Percentiles rank a stretch among this genome's conserved stretches.
Conservation (phyloP, 2,329 filamentous ascomycete genomes). For the Aspergillus japonicus region DNA sequence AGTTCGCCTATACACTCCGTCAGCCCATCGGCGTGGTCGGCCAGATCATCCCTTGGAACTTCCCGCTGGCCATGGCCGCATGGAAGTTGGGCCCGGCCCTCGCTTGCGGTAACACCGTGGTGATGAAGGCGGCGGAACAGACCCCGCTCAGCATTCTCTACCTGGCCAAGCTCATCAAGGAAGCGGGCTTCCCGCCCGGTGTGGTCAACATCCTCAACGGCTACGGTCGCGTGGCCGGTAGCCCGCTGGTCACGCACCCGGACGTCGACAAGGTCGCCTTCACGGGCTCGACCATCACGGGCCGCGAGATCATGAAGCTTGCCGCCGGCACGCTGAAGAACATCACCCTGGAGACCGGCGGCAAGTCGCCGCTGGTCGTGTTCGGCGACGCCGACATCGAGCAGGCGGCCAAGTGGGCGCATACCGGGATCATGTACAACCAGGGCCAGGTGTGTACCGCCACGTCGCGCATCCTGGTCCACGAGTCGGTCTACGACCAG, state of each 20-base stretch:
- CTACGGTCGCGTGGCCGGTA: conserved; percentile 31
- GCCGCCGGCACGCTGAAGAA: conserved; percentile 37
- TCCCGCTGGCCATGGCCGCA: conserved; percentile 74
- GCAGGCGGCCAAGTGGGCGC: conserved; percentile 68
- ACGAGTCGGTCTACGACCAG: conserved; percentile 45
- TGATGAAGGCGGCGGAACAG: conserved; percentile 37
- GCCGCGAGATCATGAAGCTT: conserved; percentile 39
- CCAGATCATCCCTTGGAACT: conserved; percentile 90
- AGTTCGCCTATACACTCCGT: conserved; percentile 78
- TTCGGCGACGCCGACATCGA: conserved; percentile 67
- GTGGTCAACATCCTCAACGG: conserved; percentile 38
- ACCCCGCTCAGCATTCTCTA: conserved; percentile 36
- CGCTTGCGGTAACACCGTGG: conserved; percentile 36
- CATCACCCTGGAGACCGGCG: conserved; percentile 51
- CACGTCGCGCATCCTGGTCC: conserved; percentile 55
- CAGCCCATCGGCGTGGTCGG: conserved; percentile 80
- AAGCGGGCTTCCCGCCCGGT: conserved; percentile 37
- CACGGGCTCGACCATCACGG: conserved; percentile 35
- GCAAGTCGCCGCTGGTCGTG: conserved; percentile 64
- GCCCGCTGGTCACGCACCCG: conserved; percentile 31
- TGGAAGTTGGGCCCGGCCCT: conserved; percentile 38
- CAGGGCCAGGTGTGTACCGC: conserved; percentile 38
- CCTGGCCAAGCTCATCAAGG: conserved; percentile 33
- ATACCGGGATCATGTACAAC: conserved; percentile 52
- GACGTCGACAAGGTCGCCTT: conserved; percentile 38